Evolutionary conservation across 495 filamentous ascomycete genomes (phyloP).

Genomic region (Trichoderma erinaceum): DNA sequence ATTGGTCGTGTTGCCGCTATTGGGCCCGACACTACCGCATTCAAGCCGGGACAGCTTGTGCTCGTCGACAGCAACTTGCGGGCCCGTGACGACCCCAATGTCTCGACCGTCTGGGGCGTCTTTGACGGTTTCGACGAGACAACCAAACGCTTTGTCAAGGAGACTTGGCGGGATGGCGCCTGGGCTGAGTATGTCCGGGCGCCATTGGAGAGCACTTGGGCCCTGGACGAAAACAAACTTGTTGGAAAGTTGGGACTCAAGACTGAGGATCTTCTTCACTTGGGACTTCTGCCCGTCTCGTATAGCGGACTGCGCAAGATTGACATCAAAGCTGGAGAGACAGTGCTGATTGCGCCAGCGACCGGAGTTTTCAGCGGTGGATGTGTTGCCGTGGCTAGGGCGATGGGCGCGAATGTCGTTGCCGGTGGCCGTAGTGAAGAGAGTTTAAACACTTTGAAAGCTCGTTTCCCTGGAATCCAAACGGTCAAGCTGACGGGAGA

Average conservation of each 20-base stretch:
- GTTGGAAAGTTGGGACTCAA: conserved; percentile 27
- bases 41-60: conserved; percentile 42
- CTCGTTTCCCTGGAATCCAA: conserved; percentile 27
- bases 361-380: conserved; percentile 46
- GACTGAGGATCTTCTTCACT: conserved; percentile 24
- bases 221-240: conserved; percentile 32
- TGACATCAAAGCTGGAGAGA: conserved; percentile 45
- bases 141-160: conserved; percentile 26
- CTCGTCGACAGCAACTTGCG: conserved; percentile 37
- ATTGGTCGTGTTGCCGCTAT: conserved; percentile 43
- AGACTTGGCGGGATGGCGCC: conserved; percentile 34
- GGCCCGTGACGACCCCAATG: conserved; percentile 40
- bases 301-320: conserved; percentile 49
- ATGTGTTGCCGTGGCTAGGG: conserved; percentile 41
- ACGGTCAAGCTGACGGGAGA: conserved; percentile 39
- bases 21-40: conserved; percentile 40
- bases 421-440: conserved; percentile 46
- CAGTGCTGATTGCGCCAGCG: conserved; percentile 47
- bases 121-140: conserved; percentile 19
- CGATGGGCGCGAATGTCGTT: conserved; percentile 49
- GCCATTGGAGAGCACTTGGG: conserved; percentile 37
- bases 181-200: conserved; percentile 38
- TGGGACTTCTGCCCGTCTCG: conserved; percentile 31
- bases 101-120: conserved; percentile 33
- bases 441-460: conserved; percentile 23